Conservation (phyloP, 495 filamentous ascomycete species). For the Penicillium egyptiacum region DNA sequence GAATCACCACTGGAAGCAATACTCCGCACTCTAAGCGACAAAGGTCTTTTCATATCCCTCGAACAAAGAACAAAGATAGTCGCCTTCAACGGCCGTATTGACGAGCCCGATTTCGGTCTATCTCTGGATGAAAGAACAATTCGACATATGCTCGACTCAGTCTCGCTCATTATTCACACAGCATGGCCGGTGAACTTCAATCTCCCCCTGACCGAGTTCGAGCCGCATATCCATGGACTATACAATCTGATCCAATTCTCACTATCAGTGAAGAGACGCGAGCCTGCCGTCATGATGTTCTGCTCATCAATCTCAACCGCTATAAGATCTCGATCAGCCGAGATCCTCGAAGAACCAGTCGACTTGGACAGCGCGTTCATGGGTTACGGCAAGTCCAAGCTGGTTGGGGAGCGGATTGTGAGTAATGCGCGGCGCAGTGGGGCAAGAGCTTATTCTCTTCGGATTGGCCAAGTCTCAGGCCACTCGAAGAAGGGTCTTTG, state of each 20-base stretch:
- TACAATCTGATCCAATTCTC: slow-evolving; percentile 57
- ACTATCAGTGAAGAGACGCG: slow-evolving; percentile 38
- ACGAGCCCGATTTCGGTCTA: slow-evolving; percentile 42
- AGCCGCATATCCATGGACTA: slow-evolving; percentile 50
- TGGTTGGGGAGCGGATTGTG: slow-evolving; percentile 55
- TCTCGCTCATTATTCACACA: slow-evolving; percentile 54
- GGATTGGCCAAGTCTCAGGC: slow-evolving; percentile 63
- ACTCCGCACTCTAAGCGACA: slow-evolving; percentile 35
- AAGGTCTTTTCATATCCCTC: slow-evolving; percentile 30
- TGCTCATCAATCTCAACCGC: slow-evolving; percentile 54
- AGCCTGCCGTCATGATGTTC: slow-evolving; percentile 52
- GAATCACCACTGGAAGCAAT: slow-evolving; percentile 25
- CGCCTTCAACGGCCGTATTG: slow-evolving; percentile 41
- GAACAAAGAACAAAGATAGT: slow-evolving; percentile 37
- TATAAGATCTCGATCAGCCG: slow-evolving; percentile 29
- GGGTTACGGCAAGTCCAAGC: slow-evolving; percentile 61
- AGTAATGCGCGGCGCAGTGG: slow-evolving; percentile 37
- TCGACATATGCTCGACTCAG: slow-evolving; percentile 37
- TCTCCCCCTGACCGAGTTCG: slow-evolving; percentile 38
- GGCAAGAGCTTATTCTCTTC: slow-evolving; percentile 47
- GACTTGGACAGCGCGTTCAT: slow-evolving; percentile 44
- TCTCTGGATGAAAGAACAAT: slow-evolving; percentile 30
- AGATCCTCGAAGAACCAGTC: slow-evolving; percentile 44
- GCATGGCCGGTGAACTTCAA: slow-evolving; percentile 63
- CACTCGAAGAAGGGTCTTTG: slow-evolving; percentile 51